Conservation (phyloP, 208 protist species). For the Vickermania ingenoplastis region DNA sequence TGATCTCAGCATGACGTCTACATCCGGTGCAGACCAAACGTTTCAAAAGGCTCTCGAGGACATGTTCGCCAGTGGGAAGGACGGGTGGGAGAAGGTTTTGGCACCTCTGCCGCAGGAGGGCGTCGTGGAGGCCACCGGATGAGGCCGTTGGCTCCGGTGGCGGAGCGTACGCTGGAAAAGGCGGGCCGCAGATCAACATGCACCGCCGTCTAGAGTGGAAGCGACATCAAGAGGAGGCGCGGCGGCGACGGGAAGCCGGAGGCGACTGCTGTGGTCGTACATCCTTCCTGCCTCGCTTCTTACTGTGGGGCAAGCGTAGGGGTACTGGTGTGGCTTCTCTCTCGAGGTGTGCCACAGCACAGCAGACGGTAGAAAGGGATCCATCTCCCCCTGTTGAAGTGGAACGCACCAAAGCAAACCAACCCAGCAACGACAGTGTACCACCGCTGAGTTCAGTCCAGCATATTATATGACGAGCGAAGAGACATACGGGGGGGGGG, state of each 20-base stretch:
- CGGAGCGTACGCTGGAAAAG: too few species aligned
- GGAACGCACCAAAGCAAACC: too few species aligned
- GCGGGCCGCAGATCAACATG: conserved; percentile 27
- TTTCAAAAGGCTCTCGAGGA: conserved; percentile 64
- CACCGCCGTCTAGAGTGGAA: conserved; percentile 2
- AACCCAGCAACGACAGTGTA: too few species aligned
- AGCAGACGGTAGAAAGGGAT: too few species aligned
- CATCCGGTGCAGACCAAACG: conserved; percentile 7
- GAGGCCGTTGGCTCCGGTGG: conserved; percentile 12
- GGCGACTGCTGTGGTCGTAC: not conserved
- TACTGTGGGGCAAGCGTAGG: not conserved
- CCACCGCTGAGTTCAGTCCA: too few species aligned
- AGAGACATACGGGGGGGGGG: too few species aligned
- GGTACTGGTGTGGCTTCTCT: not conserved
- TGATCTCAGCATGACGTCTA: conserved; percentile 27
- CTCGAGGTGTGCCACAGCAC: too few species aligned
- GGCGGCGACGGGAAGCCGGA: not conserved
- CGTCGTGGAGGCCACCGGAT: conserved; percentile 61
- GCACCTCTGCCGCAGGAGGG: conserved; percentile 53
- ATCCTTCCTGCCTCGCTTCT: not conserved
- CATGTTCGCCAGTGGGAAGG: conserved; percentile 48
- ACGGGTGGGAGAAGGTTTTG: conserved; percentile 58
- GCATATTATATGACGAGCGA: too few species aligned
- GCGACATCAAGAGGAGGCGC: not conserved
- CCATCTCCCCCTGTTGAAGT: too few species aligned